A percentile compares a stretch with the other conserved stretches of the same genome.
These are phyloP conservation scores for Boletales sp. DNA, from an alignment of 768 basidiomycete genomes.

Conservation along the genomic window DNA sequence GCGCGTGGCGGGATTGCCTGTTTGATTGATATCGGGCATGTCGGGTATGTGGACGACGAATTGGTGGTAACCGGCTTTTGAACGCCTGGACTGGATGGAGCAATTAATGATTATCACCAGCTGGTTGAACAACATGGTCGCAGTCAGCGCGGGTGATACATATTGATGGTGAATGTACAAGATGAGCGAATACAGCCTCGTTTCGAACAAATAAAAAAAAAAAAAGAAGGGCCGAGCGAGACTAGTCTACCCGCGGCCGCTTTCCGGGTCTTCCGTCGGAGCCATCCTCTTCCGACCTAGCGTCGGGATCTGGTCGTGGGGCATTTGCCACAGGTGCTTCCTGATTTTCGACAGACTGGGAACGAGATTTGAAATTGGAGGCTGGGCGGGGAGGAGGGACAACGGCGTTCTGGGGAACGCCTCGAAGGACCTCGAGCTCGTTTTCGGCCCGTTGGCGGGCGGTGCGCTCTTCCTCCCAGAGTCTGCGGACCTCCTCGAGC, in stretches of 20 bases:
- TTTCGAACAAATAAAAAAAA: conserved; percentile 17
- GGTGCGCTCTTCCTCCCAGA: conserved; percentile 76
- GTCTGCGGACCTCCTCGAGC: conserved; percentile 74
- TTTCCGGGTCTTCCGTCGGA: conserved; percentile 27
- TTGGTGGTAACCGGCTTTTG: too few relatives aligned
- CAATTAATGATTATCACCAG: too few relatives aligned
- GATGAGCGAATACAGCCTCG: conserved; percentile 9
- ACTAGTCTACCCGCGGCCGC: conserved; percentile 31
- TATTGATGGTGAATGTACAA: conserved; percentile 6
- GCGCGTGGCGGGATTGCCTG: too few relatives aligned
- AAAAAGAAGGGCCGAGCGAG: neutral
- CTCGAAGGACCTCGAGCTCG: conserved; percentile 59
- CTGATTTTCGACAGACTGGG: conserved; percentile 26
- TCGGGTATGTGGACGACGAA: too few relatives aligned
- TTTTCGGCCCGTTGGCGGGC: conserved; percentile 55
- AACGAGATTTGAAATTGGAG: conserved; percentile 19
- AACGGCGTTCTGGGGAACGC: conserved; percentile 22
- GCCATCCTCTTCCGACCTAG: conserved; percentile 14
- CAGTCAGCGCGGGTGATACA: conserved; percentile 1
- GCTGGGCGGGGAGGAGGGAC: conserved; percentile 14
- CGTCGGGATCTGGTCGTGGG: conserved; percentile 19
- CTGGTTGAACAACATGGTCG: too few relatives aligned
- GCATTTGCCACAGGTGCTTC: conserved; percentile 14
- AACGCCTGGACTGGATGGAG: too few relatives aligned
- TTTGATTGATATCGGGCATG: too few relatives aligned